Percentiles rank a stretch among this genome's conserved stretches.
Evolutionary conservation across 108 stramenopile species (phyloP).

Genomic region (Nitzschia sp.): DNA sequence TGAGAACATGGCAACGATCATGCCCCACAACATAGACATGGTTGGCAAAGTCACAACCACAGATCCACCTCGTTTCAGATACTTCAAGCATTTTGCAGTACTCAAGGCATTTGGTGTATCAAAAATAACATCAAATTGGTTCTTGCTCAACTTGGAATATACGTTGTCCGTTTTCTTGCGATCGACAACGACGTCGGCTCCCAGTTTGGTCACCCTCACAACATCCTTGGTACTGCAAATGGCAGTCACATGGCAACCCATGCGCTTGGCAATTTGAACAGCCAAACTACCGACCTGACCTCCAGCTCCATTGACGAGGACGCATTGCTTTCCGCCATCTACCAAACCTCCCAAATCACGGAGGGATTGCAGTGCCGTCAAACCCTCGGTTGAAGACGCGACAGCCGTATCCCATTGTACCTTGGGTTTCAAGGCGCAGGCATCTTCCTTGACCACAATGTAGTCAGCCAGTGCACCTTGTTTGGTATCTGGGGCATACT

Average conservation of each 20-base stretch:
- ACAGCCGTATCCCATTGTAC: slow-evolving; percentile 18
- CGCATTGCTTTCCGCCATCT: slow-evolving; percentile 7
- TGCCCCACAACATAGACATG: slow-evolving; percentile 2
- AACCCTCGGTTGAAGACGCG: slow-evolving; percentile 27
- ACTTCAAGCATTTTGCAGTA: not conserved
- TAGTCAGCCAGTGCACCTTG: slow-evolving; percentile 41
- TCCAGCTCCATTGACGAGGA: slow-evolving; percentile 38
- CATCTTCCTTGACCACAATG: slow-evolving; percentile 20
- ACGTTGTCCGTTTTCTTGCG: slow-evolving; percentile 8
- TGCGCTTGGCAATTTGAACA: slow-evolving; percentile 35
- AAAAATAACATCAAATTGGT: slow-evolving; percentile 33
- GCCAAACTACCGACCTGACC: slow-evolving; percentile 43
- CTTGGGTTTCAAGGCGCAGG: slow-evolving; percentile 18
- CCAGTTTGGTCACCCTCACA: slow-evolving; percentile 4
- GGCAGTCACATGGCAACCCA: slow-evolving; percentile 33
- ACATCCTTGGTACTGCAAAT: slow-evolving; percentile 44
- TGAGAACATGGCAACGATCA: slow-evolving; percentile 11
- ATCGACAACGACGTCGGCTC: slow-evolving; percentile 38
- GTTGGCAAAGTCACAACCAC: slow-evolving; percentile 26
- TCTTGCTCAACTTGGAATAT: not conserved
- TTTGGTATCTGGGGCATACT: slow-evolving; percentile 24
- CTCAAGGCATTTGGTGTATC: slow-evolving; percentile 20
- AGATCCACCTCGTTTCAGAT: slow-evolving; percentile 14
- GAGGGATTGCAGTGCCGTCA: slow-evolving; percentile 39
- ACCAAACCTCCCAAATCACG: slow-evolving; percentile 23